Evolutionary conservation across 2,329 filamentous ascomycete species (phyloP), one percentile per base, ranked within the genome.

Genomic region (Sporothrix protearum): DNA sequence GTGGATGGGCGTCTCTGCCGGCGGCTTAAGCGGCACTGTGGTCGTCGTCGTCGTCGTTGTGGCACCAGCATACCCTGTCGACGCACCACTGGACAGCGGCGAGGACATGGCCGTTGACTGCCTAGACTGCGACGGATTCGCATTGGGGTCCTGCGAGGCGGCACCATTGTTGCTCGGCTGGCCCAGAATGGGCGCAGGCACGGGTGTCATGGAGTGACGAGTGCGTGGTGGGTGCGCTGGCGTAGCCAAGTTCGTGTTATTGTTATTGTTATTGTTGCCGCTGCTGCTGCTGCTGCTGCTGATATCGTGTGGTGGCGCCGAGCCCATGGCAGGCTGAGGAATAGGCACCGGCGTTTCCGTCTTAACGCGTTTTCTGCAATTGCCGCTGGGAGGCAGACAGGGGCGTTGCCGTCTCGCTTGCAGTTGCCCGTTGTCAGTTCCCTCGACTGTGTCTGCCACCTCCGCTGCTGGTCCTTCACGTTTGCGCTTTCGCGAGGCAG

Each of bases 341-440:
- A 80, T 78, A 22, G 80, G 80, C 19, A 81, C 79, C 2, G 79
- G 79, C n/a, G 80, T 81, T 73, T 81, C 80, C 0, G 79, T 81
- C 75, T 81, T 81, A 64, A 77, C 77, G 2, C 80, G 77, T 76
- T 81, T 81, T 81, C 53, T 77, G 73, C 72, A 77, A 12, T 28
- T 64, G 59, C 1, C 59, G 36, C 22, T 64, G 59, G 10, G 59
- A 64, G 1, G 36, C 22, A 14, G 59, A 22, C 4, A 28, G 36
- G 45, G 51, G 59, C 25, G 53, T 57, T 19, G 22, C 51, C 10
- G 12, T n/a, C 36, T 42, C 68, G n/a, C 64, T 7, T 16, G 19
- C 3, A 7, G 16, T 7, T 10, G n/a, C n/a, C 49, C 59, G 14
- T 69, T 64, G 14, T 69, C 70, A 6, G n/a, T 64, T 5, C 66